Conservation (phyloP, 2,329 filamentous ascomycete genomes). For the Fusarium verticillioides region DNA sequence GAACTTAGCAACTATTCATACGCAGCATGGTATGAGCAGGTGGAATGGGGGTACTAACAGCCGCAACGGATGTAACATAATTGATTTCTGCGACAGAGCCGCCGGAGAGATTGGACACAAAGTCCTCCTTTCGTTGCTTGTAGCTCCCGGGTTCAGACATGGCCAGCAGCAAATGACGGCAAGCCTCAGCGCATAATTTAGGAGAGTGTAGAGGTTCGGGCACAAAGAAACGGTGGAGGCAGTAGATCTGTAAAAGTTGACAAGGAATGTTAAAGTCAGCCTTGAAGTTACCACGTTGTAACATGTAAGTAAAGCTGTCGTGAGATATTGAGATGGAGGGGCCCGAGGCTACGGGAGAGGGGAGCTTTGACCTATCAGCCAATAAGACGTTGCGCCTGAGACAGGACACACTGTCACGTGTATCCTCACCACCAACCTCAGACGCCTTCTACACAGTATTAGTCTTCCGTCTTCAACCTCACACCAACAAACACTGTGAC, state of each 20-base stretch:
- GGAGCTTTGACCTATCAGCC: conserved; percentile 14
- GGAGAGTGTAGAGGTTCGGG: neutral
- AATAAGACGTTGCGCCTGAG: conserved; percentile 21
- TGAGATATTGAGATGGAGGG: conserved; percentile 12
- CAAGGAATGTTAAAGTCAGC: conserved; percentile 35
- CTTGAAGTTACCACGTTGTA: conserved; percentile 21
- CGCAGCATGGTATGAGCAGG: neutral
- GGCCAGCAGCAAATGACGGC: conserved; percentile 16
- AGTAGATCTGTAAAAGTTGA: conserved; percentile 39
- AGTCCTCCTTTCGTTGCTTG: conserved; percentile 93
- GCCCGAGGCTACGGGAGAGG: conserved; percentile 1
- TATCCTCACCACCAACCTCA: conserved; percentile 2
- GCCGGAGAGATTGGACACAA: conserved; percentile 90
- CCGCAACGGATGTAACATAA: conserved; percentile 83
- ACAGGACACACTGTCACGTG: conserved; percentile 31
- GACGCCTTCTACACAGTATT: neutral
- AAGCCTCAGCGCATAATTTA: conserved; percentile 28
- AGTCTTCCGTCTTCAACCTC: conserved; percentile 18
- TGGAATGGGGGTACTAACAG: conserved; percentile 64
- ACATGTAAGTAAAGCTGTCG: neutral
- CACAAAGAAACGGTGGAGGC: conserved; percentile 14
- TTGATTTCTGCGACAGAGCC: conserved; percentile 88
- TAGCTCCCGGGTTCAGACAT: conserved; percentile 68
- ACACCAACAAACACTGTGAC: conserved; percentile 1
- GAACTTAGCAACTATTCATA: conserved; percentile 24